phyloP scores from a whole-genome alignment of 2,329 filamentous ascomycete species.

The Parastagonospora avenae region DNA sequence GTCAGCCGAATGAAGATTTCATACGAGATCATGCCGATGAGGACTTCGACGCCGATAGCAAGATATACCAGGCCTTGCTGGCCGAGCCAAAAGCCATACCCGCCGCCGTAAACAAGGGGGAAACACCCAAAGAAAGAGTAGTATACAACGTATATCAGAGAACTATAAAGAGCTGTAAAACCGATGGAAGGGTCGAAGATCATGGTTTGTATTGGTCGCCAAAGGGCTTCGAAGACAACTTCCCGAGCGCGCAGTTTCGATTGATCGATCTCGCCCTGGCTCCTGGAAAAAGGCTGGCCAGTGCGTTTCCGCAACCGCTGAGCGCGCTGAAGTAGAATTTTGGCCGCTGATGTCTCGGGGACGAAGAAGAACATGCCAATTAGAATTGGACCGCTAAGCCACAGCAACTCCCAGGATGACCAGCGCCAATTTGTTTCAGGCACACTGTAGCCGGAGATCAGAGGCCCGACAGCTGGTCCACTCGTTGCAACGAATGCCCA shows the following conservation, averaged over 20 bases:
- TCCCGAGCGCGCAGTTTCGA: constrained; percentile 55
- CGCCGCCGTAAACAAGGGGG: constrained; percentile 22
- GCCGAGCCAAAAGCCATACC: constrained; percentile 28
- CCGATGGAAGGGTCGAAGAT: constrained; percentile 45
- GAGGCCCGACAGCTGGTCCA: constrained; percentile 59
- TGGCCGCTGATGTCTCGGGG: constrained; percentile 66
- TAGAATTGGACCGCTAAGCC: constrained; percentile 64
- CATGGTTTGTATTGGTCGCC: constrained; percentile 59
- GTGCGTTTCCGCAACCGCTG: constrained; percentile 65
- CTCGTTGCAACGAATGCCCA: background rate
- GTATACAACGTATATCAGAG: constrained; percentile 29
- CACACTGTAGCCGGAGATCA: constrained; percentile 62
- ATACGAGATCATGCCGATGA: too few species aligned
- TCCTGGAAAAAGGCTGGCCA: constrained; percentile 61
- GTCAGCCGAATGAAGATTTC: constrained; percentile 23
- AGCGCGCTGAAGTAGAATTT: constrained; percentile 66
- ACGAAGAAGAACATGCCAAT: constrained; percentile 66
- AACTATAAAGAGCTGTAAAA: constrained; percentile 23
- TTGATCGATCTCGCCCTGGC: constrained; percentile 69
- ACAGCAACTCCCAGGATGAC: constrained; percentile 68
- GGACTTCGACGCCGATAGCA: constrained; percentile 22
- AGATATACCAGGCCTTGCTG: constrained; percentile 18
- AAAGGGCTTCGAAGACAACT: constrained; percentile 61
- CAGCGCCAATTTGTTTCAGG: constrained; percentile 60
- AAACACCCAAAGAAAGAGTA: constrained; percentile 32